Percentiles rank a stretch among this genome's conserved stretches.
Evolutionary conservation across 1,139 yeast species (phyloP).

Genomic region (Debaryomyces sp.): DNA sequence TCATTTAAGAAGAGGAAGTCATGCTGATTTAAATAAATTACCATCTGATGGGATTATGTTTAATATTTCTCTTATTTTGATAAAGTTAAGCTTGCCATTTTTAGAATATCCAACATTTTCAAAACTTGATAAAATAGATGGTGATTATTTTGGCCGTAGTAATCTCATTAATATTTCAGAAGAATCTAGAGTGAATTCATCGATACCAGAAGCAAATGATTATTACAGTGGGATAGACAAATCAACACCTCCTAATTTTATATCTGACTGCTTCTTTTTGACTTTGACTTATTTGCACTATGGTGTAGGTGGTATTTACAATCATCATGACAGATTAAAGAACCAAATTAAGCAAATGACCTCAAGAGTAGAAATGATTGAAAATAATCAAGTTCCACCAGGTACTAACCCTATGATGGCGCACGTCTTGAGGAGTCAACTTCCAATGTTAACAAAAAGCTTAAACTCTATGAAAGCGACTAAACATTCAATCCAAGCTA

Average conservation of each 20-base stretch:
- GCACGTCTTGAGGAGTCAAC: constrained; percentile 35
- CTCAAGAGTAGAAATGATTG: constrained; percentile 53
- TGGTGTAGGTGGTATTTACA: constrained; percentile 81
- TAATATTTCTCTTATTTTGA: constrained; percentile 68
- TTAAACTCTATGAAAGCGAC: constrained; percentile 43
- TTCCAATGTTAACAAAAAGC: constrained; percentile 49
- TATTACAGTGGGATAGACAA: constrained; percentile 41
- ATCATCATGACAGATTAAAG: constrained; percentile 58
- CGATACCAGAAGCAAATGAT: constrained; percentile 67
- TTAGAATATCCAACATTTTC: constrained; percentile 60
- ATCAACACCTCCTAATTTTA: constrained; percentile 56
- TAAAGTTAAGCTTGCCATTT: constrained; percentile 82
- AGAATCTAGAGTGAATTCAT: constrained; percentile 83
- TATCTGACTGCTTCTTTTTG: constrained; percentile 84
- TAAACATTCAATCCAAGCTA: constrained; percentile 59
- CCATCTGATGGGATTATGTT: constrained; percentile 84
- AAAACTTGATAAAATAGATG: constrained; percentile 77
- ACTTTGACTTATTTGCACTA: constrained; percentile 81
- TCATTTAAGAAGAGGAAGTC: constrained; percentile 87
- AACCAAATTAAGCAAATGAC: constrained; percentile 54
- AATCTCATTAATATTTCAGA: constrained; percentile 66
- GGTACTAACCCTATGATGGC: constrained; percentile 35
- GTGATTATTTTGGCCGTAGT: constrained; percentile 57
- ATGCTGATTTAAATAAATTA: constrained; percentile 66
- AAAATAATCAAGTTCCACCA: constrained; percentile 30